phyloP scores from a whole-genome alignment of 1,284 basidiomycete genomes.

The Microbotryum violaceum region DNA sequence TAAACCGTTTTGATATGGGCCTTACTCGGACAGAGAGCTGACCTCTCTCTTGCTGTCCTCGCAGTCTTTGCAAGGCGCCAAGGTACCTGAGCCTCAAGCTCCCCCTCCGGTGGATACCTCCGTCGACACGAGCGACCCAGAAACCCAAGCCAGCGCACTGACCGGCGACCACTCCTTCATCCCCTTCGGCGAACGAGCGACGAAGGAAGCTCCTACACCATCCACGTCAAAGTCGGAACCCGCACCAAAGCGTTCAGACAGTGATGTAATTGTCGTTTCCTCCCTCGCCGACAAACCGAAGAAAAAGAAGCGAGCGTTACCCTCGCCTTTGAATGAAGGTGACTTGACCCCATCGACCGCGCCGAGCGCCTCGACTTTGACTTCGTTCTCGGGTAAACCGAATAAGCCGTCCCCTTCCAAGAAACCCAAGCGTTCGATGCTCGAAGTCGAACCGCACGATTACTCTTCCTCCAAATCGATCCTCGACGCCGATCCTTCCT shows the following conservation, averaged over 20 bases:
- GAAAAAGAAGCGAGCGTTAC: constrained; percentile 54
- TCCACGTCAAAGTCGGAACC: constrained; percentile 1
- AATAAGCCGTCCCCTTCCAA: constrained; percentile 19
- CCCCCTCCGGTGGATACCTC: too few species aligned
- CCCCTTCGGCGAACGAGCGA: constrained; percentile 37
- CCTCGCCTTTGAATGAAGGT: constrained; percentile 32
- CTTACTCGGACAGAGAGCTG: neutral
- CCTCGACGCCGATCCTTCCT: constrained; percentile 50
- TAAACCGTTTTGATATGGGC: too few species aligned
- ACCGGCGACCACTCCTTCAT: constrained; percentile 24
- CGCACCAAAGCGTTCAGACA: constrained; percentile 35
- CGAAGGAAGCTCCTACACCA: neutral
- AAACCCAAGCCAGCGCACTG: neutral
- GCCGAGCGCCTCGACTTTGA: neutral
- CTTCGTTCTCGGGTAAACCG: constrained; percentile 1
- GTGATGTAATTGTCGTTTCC: constrained; percentile 61
- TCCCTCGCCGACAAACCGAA: constrained; percentile 46
- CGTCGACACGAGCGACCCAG: neutral
- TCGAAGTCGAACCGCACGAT: constrained; percentile 54
- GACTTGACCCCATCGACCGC: neutral
- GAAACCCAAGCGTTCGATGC: constrained; percentile 21
- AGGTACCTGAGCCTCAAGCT: too few species aligned
- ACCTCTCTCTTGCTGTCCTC: neutral
- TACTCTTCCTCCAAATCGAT: constrained; percentile 66
- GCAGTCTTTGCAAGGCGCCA: constrained; percentile 3